Conservation (phyloP, 1,139 yeast species). For the Candida tunisiensis region DNA sequence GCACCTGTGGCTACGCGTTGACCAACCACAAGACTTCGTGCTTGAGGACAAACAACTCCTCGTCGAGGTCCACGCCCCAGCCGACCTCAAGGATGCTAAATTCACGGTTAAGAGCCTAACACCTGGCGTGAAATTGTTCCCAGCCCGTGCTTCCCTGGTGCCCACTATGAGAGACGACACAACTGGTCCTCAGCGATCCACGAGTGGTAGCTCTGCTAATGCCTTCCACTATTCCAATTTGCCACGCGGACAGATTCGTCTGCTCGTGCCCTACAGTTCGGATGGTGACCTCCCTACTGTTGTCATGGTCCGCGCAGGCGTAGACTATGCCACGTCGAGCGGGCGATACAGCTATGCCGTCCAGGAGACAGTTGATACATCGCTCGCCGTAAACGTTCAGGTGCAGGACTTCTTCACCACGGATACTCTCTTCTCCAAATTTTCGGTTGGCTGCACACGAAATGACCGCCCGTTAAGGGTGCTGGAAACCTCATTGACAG, state of each 20-base stretch:
- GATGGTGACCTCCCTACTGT: too few species aligned
- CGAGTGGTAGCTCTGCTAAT: conserved; percentile 2
- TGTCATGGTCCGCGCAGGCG: conserved; percentile 13
- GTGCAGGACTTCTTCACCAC: conserved; percentile 38
- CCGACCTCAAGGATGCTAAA: conserved; percentile 1
- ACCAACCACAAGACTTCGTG: background rate
- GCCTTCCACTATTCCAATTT: too few species aligned
- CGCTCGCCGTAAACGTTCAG: conserved; percentile 54
- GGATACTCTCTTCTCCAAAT: conserved; percentile 38
- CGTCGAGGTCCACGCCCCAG: background rate
- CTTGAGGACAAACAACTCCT: background rate
- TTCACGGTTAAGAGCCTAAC: background rate
- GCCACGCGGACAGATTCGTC: too few species aligned
- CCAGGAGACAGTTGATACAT: conserved; percentile 26
- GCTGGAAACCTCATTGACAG: conserved; percentile 25
- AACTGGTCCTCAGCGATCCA: conserved; percentile 1
- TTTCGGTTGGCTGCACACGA: conserved; percentile 44
- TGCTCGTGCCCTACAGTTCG: too few species aligned
- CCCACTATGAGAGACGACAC: too few species aligned
- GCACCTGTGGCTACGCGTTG: too few species aligned
- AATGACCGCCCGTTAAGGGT: conserved; percentile 38
- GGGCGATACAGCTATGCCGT: conserved; percentile 10
- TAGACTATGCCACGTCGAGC: conserved; percentile 15
- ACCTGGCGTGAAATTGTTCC: too few species aligned
- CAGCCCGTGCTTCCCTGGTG: too few species aligned